Conservation (phyloP, 768 basidiomycete species). For the Lentinula sp. region DNA sequence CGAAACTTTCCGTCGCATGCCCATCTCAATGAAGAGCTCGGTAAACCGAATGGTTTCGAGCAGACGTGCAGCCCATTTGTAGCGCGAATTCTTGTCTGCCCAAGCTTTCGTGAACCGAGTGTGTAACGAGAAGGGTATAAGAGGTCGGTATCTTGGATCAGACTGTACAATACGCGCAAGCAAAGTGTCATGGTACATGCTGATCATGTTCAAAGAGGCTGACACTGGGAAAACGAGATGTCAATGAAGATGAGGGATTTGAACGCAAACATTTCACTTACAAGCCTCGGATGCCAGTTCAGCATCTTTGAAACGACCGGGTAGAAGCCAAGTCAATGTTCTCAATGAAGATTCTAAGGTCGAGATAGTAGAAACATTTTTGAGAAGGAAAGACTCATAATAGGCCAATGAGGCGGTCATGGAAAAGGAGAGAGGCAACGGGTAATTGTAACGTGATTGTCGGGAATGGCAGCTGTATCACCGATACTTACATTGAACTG, state of each 20-base stretch:
- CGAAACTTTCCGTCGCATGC: conserved; percentile 64
- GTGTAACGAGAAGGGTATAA: conserved; percentile 73
- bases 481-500: not conserved
- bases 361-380: conserved; percentile 81
- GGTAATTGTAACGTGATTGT: not conserved
- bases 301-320: conserved; percentile 95
- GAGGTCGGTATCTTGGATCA: conserved; percentile 65
- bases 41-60: conserved; percentile 76
- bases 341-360: conserved; percentile 85
- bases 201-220: conserved; percentile 78
- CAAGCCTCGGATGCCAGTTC: conserved; percentile 92
- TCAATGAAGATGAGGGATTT: not conserved
- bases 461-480: not conserved
- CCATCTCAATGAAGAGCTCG: conserved; percentile 89
- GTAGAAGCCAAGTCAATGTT: conserved; percentile 92
- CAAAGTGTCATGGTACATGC: conserved; percentile 95
- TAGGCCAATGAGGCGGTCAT: conserved; percentile 63
- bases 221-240: conserved; percentile 53
- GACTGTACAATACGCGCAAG: conserved; percentile 59
- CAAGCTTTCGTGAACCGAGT: conserved; percentile 88
- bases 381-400: conserved; percentile 80
- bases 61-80: conserved; percentile 73
- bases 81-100: conserved; percentile 60
- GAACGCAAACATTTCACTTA: conserved; percentile 38
- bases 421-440: conserved; percentile 5